Evolutionary conservation across 1,139 yeast species (phyloP), one percentile per base, ranked within the genome.

Genomic region (Blastobotrys indianensis): DNA sequence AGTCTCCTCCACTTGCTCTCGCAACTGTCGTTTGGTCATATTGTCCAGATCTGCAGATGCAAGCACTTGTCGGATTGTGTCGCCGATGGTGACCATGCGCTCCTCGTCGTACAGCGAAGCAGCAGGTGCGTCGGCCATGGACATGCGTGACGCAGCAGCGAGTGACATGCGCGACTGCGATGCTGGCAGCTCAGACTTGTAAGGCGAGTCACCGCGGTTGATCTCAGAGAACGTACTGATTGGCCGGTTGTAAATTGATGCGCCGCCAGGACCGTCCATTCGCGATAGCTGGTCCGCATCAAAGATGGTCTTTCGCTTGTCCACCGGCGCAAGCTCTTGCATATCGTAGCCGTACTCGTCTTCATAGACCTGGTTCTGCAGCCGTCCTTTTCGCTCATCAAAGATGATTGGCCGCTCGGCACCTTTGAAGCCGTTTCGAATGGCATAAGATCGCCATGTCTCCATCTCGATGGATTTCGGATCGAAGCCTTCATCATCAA

Each of bases 1-100:
- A 23, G 63, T 49, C 42, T 66, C 70, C 37, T 65, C 67, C 9
- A 67, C 67, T 52, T 62, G 62, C 28, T 59, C 61, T 2, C 70
- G 55, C 17, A 67, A 53, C 49, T 66, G 69, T n/a, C 64, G 51
- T 42, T 65, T 59, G 32, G 70, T 67, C 62, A 62, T 64, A 20
- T 58, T 56, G 32, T 66, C 68, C 47, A 67, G 48, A 49, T 67
- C 68, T 2, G 66, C 63, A 9, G 57, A 60, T 23, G 49, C 51
- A 39, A 66, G 54, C 8, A 66, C 67, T 37, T 57, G 59, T 34
- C 56, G 56, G 33, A 67, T 59, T 9, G 61, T 55, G 13, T 53
- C 55, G 11, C 54, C 42, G 32, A 61, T 50, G 29, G 44, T 51
- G 9, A 45, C 49, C 32, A 58, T 59, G 5, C 56, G 54, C 23